Percentiles rank a stretch among this genome's conserved stretches.
These are phyloP conservation scores for Ophidiomyces ophidiicola DNA, from an alignment of 2,329 filamentous ascomycete species.

Conservation along the genomic window DNA sequence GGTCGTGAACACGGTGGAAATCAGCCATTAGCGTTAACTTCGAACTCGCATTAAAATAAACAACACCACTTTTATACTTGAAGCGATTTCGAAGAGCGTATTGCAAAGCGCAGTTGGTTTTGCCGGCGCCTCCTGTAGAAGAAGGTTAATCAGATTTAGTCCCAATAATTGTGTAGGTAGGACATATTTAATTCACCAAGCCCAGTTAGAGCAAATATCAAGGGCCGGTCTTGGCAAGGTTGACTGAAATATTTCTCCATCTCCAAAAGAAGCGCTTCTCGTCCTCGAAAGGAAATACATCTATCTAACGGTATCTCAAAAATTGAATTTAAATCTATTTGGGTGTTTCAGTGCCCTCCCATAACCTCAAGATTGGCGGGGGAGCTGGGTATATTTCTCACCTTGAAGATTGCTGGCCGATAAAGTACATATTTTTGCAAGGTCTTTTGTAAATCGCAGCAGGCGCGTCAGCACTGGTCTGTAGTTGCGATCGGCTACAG, in stretches of 20 bases:
- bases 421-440: too few species aligned
- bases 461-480: slow-evolving; percentile 4
- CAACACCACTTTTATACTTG: slow-evolving; percentile 8
- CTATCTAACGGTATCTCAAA: too few species aligned
- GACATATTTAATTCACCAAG: slow-evolving; percentile 1
- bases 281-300: too few species aligned
- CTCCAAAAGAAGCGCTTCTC: too few species aligned
- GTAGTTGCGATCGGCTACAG: slow-evolving; percentile 7
- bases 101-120: slow-evolving; percentile 9
- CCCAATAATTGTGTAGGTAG: background rate
- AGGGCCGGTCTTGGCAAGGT: background rate
- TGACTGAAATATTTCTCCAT: too few species aligned
- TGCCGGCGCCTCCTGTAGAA: slow-evolving; percentile 10
- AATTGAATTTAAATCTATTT: too few species aligned
- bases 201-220: slow-evolving; percentile 7
- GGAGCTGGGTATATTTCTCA: too few species aligned
- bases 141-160: background rate
- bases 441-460: slow-evolving; percentile 2
- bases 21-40: slow-evolving; percentile 3
- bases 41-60: slow-evolving; percentile 7
- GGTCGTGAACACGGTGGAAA: slow-evolving; percentile 6
- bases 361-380: too few species aligned
- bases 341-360: too few species aligned
- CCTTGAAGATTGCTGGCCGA: too few species aligned
- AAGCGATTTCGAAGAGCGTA: slow-evolving; percentile 9